Base-by-base conservation (phyloP, 176 grass and related monocot genomes). In the Chrysopogon serrulatus region DNA sequence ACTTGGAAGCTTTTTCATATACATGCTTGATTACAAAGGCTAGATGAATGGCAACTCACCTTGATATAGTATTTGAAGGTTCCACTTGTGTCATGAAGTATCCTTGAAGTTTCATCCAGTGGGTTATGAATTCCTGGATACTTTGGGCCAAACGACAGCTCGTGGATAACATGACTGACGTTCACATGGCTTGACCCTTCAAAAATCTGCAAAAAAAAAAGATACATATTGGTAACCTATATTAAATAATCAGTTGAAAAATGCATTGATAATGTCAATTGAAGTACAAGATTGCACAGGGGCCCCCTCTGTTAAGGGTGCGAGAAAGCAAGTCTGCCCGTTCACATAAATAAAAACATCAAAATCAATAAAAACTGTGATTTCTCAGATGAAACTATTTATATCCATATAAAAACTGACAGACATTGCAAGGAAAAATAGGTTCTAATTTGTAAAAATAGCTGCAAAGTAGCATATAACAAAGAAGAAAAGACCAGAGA, bases 21-120 rank as follows among this genome's bases (percentile, higher is more conserved):
- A 76, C 61, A 75, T 84, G 37, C 7, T 73, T 79, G 27, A 79
- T 44, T 35, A 79, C 37, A 63, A 83, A 79, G 6, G 62, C 18
- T 69, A 69, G 21, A 85, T 41, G 4, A 68, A 86, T 24, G 42
- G n/a, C 30, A 48, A 78, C 43, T 79, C 83, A 96, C 96, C 93
- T 99, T 99, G 74, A 99, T 99, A 84, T 99, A 99, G 57, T 99
- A 99, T 84, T 99, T 99, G 84, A 96, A 99, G 37, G 93, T 92
- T 61, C 96, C 96, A 84, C 93, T 94, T 76, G 91, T 30, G 24
- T 96, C 93, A 84, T 92, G 93, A 44, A 99, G 88, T 77, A 96
- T 99, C 80, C 96, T 96, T 53, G 90, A 68, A 79, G 85, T 94
- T 15, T 80, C 93, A 86, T 99, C 96, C 84, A 99, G 88, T 41